Conservation (phyloP, 805 yeast genomes). For the Teunomyces funiuensis region DNA sequence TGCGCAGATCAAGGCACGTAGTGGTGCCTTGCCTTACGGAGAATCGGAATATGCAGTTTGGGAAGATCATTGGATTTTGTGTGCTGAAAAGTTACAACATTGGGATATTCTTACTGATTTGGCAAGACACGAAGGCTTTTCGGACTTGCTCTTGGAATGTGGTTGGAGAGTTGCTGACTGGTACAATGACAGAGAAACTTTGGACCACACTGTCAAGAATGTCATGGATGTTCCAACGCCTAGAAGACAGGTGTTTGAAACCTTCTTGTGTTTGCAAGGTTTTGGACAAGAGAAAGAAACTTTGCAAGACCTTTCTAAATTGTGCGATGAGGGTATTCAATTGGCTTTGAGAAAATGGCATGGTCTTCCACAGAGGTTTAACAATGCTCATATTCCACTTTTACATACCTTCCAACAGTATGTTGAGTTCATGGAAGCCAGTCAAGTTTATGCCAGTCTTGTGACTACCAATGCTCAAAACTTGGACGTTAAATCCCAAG, state of each 20-base stretch:
- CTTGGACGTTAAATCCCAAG: constrained; percentile 89
- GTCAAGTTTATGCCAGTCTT: constrained; percentile 85
- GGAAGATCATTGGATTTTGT: constrained; percentile 98
- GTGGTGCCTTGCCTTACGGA: constrained; percentile 92
- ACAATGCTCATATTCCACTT: constrained; percentile 84
- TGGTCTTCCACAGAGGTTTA: constrained; percentile 73
- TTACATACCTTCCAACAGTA: constrained; percentile 96
- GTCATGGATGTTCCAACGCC: constrained; percentile 99
- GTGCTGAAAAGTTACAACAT: constrained; percentile 95
- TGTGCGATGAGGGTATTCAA: constrained; percentile 96
- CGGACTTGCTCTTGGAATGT: constrained; percentile 92
- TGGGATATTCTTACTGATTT: constrained; percentile 97
- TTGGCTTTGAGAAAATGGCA: constrained; percentile 91
- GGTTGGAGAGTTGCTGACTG: constrained; percentile 99
- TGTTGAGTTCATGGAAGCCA: constrained; percentile 96
- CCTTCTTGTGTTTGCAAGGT: constrained; percentile 89
- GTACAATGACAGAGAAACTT: constrained; percentile 91
- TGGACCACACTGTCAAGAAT: constrained; percentile 90
- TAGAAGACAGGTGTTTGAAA: constrained; percentile 91
- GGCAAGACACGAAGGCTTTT: constrained; percentile 97
- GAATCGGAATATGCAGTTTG: constrained; percentile 93
- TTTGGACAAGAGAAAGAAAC: constrained; percentile 89
- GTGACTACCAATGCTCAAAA: constrained; percentile 90
- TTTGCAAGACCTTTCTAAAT: constrained; percentile 76
- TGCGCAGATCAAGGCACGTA: constrained; percentile 94